Conservation (phyloP, 768 basidiomycete genomes). For the Leccinum broughii region DNA sequence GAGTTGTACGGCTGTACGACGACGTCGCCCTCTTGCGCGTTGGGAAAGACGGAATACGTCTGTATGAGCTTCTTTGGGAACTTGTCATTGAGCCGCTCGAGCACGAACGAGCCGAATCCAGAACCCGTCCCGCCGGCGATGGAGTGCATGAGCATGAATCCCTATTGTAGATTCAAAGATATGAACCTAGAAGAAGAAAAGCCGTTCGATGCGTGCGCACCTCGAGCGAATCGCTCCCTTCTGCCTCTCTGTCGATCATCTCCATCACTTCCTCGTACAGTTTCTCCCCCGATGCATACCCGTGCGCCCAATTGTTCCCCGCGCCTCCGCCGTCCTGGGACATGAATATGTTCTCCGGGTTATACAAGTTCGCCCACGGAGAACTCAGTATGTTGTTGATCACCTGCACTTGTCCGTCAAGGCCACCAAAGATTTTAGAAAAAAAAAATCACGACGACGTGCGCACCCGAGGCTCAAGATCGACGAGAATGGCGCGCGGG, state of each 20-base stretch:
- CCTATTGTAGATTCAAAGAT: conserved; percentile 47
- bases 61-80: conserved; percentile 99
- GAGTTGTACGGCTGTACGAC: conserved; percentile 99
- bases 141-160: conserved; percentile 98
- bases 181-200: not conserved
- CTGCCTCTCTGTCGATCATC: conserved; percentile 97
- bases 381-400: conserved; percentile 93
- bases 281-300: conserved; percentile 85
- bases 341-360: conserved; percentile 96
- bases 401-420: conserved; percentile 55
- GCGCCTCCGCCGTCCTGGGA: conserved; percentile 98
- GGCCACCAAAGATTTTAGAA: not conserved
- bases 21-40: conserved; percentile 90
- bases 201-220: conserved; percentile 41
- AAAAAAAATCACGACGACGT: not conserved
- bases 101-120: conserved; percentile 95
- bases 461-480: conserved; percentile 92
- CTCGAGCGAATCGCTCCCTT: conserved; percentile 96
- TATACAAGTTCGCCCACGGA: conserved; percentile 84
- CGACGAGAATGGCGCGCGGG: conserved; percentile 92
- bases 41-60: conserved; percentile 98
- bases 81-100: conserved; percentile 94
- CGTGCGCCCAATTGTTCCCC: conserved; percentile 98
- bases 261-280: conserved; percentile 98
- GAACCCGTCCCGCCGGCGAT: conserved; percentile 99